Conservation (phyloP, 1,139 yeast species). For the Nakaseomyces bracarensis region DNA sequence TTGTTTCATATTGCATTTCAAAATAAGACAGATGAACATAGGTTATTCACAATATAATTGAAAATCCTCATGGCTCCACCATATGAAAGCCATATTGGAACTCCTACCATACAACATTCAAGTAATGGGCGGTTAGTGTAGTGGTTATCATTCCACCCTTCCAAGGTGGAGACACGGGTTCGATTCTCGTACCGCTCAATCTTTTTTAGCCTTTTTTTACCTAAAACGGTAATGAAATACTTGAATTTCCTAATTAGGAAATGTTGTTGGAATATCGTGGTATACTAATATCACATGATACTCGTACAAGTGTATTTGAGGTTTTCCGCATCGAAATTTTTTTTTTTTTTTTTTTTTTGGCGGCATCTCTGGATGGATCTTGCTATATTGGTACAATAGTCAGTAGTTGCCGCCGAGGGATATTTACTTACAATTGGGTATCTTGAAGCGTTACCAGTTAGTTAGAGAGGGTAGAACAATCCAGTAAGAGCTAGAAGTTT, state of each 20-base stretch:
- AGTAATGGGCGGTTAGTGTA: slow-evolving; percentile 28
- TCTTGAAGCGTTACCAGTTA: not conserved
- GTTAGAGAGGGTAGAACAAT: no score
- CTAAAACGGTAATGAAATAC: not conserved
- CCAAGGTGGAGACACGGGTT: slow-evolving; percentile 32
- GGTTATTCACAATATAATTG: no score
- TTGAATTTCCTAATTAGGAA: slow-evolving; percentile 4
- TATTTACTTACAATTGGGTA: not conserved
- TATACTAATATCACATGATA: no score
- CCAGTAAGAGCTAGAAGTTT: not conserved
- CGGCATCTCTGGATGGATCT: no score
- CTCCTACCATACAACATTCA: not conserved
- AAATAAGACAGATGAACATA: no score
- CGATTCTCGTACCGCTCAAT: slow-evolving; percentile 31
- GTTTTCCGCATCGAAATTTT: not conserved
- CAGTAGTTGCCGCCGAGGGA: no score
- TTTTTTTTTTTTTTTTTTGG: not conserved
- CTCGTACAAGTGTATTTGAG: no score
- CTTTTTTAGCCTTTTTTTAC: slow-evolving; percentile 5
- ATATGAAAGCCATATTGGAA: no score
- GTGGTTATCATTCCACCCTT: slow-evolving; percentile 32
- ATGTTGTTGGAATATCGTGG: no score
- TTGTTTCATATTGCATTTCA: no score
- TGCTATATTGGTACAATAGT: no score
- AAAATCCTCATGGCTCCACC: not conserved